Percentiles rank a stretch among this genome's conserved stretches.
Conservation (phyloP, 2,329 filamentous ascomycete genomes). For the Phaeoacremonium minimum region DNA sequence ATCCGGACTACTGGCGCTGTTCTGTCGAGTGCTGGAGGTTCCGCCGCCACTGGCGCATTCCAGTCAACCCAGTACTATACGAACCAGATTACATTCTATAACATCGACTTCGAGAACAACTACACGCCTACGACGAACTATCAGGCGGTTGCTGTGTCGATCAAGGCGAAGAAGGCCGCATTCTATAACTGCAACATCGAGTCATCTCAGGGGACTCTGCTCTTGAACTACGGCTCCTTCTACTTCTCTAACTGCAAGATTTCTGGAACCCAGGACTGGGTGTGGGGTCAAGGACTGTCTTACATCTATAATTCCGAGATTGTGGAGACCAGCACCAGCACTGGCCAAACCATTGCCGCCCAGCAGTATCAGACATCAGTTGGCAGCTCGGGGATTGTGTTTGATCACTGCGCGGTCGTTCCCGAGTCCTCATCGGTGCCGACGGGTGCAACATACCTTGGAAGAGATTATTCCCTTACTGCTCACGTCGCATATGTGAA, state of each 20-base stretch:
- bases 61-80: slow-evolving; percentile 20
- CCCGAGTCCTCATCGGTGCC: slow-evolving; percentile 9
- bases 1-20: slow-evolving; percentile 10
- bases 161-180: slow-evolving; percentile 3
- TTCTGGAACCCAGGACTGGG: slow-evolving; percentile 7
- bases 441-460: slow-evolving; percentile 18
- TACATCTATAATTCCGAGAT: slow-evolving; percentile 13
- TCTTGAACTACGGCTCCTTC: slow-evolving; percentile 8
- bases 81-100: slow-evolving; percentile 21
- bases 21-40: slow-evolving; percentile 9
- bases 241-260: slow-evolving; percentile 7
- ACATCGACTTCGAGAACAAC: slow-evolving; percentile 20
- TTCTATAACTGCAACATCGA: slow-evolving; percentile 8
- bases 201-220: slow-evolving; percentile 8
- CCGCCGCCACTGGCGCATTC: slow-evolving; percentile 17
- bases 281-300: slow-evolving; percentile 3
- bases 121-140: slow-evolving; percentile 9
- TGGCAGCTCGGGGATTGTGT: slow-evolving; percentile 14
- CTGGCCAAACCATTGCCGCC: slow-evolving; percentile 19
- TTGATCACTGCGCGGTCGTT: slow-evolving; percentile 10
- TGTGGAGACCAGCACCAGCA: slow-evolving; percentile 13
- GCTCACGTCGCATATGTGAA: slow-evolving; percentile 21
- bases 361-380: slow-evolving; percentile 18
- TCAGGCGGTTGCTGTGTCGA: slow-evolving; percentile 6
- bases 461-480: slow-evolving; percentile 18